A percentile compares a stretch with the other conserved stretches of the same genome.
These are phyloP conservation scores for Amphirosellinia nigrospora DNA, from an alignment of 495 filamentous ascomycete species.

Conservation along the genomic window DNA sequence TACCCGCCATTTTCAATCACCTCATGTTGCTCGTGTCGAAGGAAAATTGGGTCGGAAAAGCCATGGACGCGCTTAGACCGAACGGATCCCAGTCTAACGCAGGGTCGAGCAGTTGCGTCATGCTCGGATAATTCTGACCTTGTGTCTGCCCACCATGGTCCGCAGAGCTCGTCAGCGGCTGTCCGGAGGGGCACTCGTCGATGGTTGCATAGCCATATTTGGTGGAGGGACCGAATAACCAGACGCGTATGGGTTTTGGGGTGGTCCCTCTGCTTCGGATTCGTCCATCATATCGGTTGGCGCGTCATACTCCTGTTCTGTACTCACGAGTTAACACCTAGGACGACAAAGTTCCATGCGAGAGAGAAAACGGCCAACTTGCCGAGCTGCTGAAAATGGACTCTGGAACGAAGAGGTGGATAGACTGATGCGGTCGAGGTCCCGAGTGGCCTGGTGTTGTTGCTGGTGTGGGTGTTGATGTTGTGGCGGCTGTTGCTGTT, in stretches of 20 bases:
- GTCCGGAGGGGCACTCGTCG: conserved; percentile 46
- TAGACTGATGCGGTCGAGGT: conserved; percentile 63
- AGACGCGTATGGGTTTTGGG: conserved; percentile 69
- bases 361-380: conserved; percentile 72
- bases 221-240: conserved; percentile 39
- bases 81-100: conserved; percentile 91
- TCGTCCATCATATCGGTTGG: conserved; percentile 95
- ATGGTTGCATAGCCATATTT: conserved; percentile 49
- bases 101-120: conserved; percentile 77
- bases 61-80: conserved; percentile 89
- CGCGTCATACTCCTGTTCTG: conserved; percentile 99
- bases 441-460: conserved; percentile 49
- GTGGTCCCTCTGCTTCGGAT: conserved; percentile 67
- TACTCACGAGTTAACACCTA: conserved; percentile 78
- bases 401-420: conserved; percentile 80
- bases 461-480: conserved; percentile 51
- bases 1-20: conserved; percentile 27
- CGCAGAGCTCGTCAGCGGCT: conserved; percentile 39
- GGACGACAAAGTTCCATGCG: conserved; percentile 78
- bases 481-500: conserved; percentile 44
- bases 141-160: conserved; percentile 44
- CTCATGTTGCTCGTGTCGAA: conserved; percentile 72
- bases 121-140: conserved; percentile 56
- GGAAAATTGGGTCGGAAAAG: conserved; percentile 88
- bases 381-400: conserved; percentile 97